Evolutionary conservation across 2,329 filamentous ascomycete genomes (phyloP), one percentile per base, ranked within the genome.

Genomic region (Bipolaris victoriae): DNA sequence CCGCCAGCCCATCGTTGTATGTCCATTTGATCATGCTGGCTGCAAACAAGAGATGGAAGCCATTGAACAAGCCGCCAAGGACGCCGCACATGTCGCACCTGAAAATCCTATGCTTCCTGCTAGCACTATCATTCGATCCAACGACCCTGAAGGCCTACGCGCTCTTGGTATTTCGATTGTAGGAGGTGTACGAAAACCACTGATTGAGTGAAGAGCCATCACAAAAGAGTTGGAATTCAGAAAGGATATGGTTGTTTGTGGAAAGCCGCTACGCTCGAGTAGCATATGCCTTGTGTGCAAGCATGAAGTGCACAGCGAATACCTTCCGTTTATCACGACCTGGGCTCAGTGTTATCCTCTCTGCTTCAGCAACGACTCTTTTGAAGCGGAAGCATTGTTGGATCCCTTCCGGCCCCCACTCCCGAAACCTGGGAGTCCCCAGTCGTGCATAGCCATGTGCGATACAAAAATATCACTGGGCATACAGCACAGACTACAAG

Each of bases 31-130:
- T 72, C 92, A 97, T 71, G 91, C 96, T 65, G 91, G 90, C 15
- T 99, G 95, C 79, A 97, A 96, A 76, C 93, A 97, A 74, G 95
- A 98, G 79, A 97, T 99, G 92, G 93, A 97, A 69, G 93, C 93
- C 36, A 98, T 99, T 62, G 93, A 97, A 73, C 92, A 97, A 77
- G 91, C 95, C 0, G 95, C 95, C 41, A 94, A 93, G 76, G 94
- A 98, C 67, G 94, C 95, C 1, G 90, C 91, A 15, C 87, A 90
- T 60, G 89, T 98, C 59, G 92, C 94, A 66, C 90, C 90, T 0
- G 91, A 96, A 60, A 95, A 95, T 68, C 95, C 93, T 0, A 93
- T 96, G 88, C 79, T 97, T n/a, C 93, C 95, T 0, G 89, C 93
- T 1, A 88, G 89, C 61, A 88, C 86, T 7, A 95, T 99, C 61